These are phyloP conservation scores for Metschnikowia cubensis DNA, from an alignment of 805 yeast genomes.

Conservation along the genomic window DNA sequence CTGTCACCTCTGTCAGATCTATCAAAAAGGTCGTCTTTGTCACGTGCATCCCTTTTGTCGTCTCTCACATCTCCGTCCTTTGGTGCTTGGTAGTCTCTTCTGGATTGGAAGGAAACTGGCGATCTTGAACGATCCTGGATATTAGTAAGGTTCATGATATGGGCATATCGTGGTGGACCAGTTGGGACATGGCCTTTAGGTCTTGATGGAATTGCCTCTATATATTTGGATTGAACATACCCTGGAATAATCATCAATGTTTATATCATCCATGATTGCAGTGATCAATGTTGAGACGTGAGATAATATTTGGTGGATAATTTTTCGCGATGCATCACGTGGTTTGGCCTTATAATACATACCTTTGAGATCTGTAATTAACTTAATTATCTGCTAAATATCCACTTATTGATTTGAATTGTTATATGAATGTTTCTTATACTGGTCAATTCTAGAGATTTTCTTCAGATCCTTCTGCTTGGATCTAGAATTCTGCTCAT, in stretches of 20 bases:
- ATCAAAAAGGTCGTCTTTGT: conserved; percentile 1
- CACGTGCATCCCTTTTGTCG: conserved; percentile 20
- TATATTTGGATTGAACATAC: conserved; percentile 35
- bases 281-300: neutral
- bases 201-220: neutral
- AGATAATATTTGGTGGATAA: neutral
- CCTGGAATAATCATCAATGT: conserved; percentile 58
- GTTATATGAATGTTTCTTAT: too few species aligned
- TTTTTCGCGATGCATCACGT: conserved; percentile 3
- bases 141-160: neutral
- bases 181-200: neutral
- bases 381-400: too few species aligned
- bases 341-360: neutral
- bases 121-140: conserved; percentile 26
- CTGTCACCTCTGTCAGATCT: neutral
- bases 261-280: conserved; percentile 54
- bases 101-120: conserved; percentile 25
- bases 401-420: too few species aligned
- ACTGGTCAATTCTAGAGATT: too few species aligned
- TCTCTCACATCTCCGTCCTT: conserved; percentile 16
- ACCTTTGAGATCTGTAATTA: neutral
- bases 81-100: conserved; percentile 27
- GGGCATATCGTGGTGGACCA: neutral
- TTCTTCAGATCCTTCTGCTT: too few species aligned
- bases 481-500: too few species aligned